Evolutionary conservation across 2,329 filamentous ascomycete genomes (phyloP).

Genomic region (Ophidiomyces ophidiicola): DNA sequence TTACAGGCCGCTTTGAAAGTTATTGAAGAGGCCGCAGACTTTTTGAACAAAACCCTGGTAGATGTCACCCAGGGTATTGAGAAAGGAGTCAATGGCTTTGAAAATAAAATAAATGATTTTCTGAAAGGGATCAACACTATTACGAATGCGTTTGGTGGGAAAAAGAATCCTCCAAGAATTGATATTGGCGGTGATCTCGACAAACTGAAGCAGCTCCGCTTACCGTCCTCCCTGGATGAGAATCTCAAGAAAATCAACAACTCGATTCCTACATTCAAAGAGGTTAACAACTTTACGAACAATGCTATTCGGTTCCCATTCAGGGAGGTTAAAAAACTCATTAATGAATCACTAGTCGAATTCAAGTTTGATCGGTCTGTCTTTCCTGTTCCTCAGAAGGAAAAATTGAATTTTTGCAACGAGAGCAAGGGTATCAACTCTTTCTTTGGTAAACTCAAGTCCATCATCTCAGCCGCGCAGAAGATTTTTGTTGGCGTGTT

Average conservation of each 20-base stretch:
- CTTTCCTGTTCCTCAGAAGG: slow-evolving; percentile 74
- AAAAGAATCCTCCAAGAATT: slow-evolving; percentile 40
- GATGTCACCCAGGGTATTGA: slow-evolving; percentile 37
- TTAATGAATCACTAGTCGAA: slow-evolving; percentile 57
- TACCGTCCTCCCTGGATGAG: slow-evolving; percentile 56
- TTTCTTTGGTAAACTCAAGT: slow-evolving; percentile 66
- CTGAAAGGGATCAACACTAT: slow-evolving; percentile 46
- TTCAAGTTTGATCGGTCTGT: slow-evolving; percentile 67
- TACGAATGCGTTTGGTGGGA: slow-evolving; percentile 37
- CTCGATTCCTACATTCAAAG: slow-evolving; percentile 67
- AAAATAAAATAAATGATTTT: slow-evolving; percentile 43
- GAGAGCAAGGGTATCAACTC: slow-evolving; percentile 67
- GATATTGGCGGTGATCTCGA: slow-evolving; percentile 54
- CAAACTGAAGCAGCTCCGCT: slow-evolving; percentile 55
- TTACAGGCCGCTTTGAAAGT: slow-evolving; percentile 56
- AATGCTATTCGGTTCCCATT: slow-evolving; percentile 67
- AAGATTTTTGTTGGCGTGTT: slow-evolving; percentile 68
- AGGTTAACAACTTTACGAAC: slow-evolving; percentile 73
- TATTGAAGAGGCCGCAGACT: slow-evolving; percentile 48
- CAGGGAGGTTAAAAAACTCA: slow-evolving; percentile 58
- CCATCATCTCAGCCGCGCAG: slow-evolving; percentile 54
- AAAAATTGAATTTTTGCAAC: slow-evolving; percentile 76
- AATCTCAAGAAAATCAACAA: slow-evolving; percentile 61
- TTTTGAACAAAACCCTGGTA: slow-evolving; percentile 45
- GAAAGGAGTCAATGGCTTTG: slow-evolving; percentile 36